Evolutionary conservation across 2,329 filamentous ascomycete species (phyloP), one percentile per base, ranked within the genome.

Genomic region (Fusarium proliferatum): DNA sequence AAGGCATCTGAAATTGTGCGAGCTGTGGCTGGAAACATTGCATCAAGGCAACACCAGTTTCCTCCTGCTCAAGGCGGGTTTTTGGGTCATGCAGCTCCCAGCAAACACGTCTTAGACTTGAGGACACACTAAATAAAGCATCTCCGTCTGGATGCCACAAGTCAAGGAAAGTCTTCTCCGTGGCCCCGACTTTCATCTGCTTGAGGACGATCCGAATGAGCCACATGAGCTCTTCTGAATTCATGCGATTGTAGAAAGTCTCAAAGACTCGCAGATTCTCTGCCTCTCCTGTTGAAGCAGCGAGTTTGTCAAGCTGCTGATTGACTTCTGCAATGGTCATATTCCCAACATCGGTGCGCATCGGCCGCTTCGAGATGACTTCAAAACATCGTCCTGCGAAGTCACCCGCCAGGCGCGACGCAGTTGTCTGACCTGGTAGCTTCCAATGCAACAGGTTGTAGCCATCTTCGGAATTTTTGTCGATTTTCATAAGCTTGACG

Each of bases 1-100:
- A 91, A 39, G 93, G 89, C 87, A 93, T 93, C 81, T 98, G 94
- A 72, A 97, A 98, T 73, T 96, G 93, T 9, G 96, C 96, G 41
- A 99, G 88, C 81, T 98, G 96, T 10, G 96, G 96, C 79, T 98
- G 96, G 79, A 98, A 98, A 80, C 95, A 98, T 78, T 96, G 93
- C 94, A 98, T 97, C 39, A 98, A 84, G 4, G 88, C 86, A 19
- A 98, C 91, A 0, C 92, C 92, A 2, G 91, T 88, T 59, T 95
- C 91, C 30, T 94, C 92, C 41, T 91, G 91, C 73, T 94, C 90
- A 5, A 99, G 87, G 8, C 93, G 89, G 16, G 94, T 82, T 42
- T 88, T 86, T 0, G 92, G 92, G 79, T 98, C 91, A 75, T 89
- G 90, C 6, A 99, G 85, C 80, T 98, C 95, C 96, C 96, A 98